phyloP scores from a whole-genome alignment of 139 green algal species.

The Micractinium conductrix region DNA sequence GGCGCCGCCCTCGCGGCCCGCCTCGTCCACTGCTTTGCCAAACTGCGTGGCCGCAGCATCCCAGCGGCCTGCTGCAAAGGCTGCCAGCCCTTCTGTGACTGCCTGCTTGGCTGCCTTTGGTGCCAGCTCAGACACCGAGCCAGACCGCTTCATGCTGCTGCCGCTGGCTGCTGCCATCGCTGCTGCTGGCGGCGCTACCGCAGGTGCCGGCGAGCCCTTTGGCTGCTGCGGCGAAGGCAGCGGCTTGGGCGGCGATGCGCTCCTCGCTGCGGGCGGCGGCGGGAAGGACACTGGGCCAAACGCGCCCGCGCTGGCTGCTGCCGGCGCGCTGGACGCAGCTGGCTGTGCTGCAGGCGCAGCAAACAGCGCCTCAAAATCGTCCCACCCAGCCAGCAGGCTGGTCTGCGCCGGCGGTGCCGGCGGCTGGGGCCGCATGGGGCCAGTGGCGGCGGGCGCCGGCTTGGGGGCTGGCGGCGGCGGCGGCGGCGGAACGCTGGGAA shows the following conservation, averaged over 20 bases:
- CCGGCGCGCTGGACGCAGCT: background rate
- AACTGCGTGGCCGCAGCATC: background rate
- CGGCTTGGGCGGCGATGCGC: background rate
- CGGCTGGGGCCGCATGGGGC: conserved; percentile 35
- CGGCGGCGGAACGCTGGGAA: background rate
- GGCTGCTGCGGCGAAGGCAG: background rate
- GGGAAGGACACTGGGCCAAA: background rate
- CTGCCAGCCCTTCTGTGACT: background rate
- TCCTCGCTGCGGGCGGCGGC: background rate
- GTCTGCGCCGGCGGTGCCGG: background rate
- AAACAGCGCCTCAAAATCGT: conserved; percentile 54
- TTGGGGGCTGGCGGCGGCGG: background rate
- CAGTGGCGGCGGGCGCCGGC: background rate
- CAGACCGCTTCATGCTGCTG: background rate
- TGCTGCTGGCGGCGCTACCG: no score
- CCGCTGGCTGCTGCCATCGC: background rate
- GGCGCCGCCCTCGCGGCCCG: background rate
- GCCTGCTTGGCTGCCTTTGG: conserved; percentile 7
- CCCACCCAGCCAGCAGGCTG: conserved; percentile 46
- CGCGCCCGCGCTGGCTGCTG: background rate
- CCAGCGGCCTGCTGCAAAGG: conserved; percentile 26
- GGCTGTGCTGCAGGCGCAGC: conserved; percentile 5
- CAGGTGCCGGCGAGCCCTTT: no score
- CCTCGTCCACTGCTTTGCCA: conserved; percentile 12
- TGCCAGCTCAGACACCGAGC: conserved; percentile 12